Conservation (phyloP, 164 flowering plant species). For the Protea cynaroides region DNA sequence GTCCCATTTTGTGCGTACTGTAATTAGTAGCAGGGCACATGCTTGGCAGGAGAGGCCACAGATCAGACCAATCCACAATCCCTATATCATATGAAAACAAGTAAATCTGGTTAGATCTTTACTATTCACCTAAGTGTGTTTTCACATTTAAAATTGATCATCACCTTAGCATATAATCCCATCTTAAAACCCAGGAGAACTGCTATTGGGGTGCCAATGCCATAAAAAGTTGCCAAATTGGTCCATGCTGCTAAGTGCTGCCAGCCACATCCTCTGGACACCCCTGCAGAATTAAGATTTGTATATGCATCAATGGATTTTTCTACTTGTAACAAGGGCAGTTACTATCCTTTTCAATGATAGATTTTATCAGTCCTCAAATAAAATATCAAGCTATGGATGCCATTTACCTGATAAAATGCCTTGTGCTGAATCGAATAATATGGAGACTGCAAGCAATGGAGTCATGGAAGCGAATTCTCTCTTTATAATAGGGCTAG, state of each 20-base stretch:
- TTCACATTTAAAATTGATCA: neutral
- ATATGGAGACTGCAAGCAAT: slow-evolving; percentile 50
- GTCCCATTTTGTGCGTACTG: slow-evolving; percentile 43
- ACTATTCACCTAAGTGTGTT: no score
- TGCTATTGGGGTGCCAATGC: slow-evolving; percentile 66
- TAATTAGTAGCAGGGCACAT: slow-evolving; percentile 38
- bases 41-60: slow-evolving; percentile 63
- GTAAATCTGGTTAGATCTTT: no score
- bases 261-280: slow-evolving; percentile 94
- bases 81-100: slow-evolving; percentile 33
- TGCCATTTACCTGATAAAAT: slow-evolving; percentile 66
- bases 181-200: slow-evolving; percentile 48
- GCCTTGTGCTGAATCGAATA: slow-evolving; percentile 64
- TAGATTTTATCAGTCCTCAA: no score
- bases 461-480: slow-evolving; percentile 61
- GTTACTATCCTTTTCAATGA: no score
- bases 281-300: slow-evolving; percentile 40
- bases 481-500: slow-evolving; percentile 32
- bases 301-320: neutral
- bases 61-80: slow-evolving; percentile 75
- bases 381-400: no score
- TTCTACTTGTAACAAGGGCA: no score
- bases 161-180: slow-evolving; percentile 47
- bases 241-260: slow-evolving; percentile 69
- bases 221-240: slow-evolving; percentile 67